phyloP scores from a whole-genome alignment of 2,329 filamentous ascomycete genomes.

The Stachybotrys echinatus region DNA sequence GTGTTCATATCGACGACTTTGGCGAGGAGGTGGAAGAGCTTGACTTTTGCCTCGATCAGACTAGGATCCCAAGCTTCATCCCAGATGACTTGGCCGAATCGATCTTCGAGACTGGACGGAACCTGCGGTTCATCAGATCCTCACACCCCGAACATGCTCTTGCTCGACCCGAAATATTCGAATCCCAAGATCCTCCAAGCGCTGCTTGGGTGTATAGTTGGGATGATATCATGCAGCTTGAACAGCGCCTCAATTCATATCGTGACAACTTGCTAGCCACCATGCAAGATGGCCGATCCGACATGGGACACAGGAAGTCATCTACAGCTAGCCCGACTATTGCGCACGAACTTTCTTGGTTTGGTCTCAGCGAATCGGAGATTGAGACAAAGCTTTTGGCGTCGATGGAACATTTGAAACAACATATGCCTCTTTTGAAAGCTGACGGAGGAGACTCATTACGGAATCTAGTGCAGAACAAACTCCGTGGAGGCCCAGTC shows the following conservation, averaged over 20 bases:
- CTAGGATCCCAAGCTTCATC: constrained; percentile 68
- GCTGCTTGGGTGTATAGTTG: constrained; percentile 69
- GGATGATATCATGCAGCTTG: constrained; percentile 61
- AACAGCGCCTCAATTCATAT: constrained; percentile 47
- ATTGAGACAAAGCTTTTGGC: constrained; percentile 43
- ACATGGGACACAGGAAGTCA: neutral
- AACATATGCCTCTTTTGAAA: constrained; percentile 15
- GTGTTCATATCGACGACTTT: constrained; percentile 51
- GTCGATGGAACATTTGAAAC: constrained; percentile 43
- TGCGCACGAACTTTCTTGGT: constrained; percentile 32
- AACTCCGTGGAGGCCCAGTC: constrained; percentile 25
- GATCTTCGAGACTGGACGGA: constrained; percentile 77
- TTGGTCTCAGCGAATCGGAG: constrained; percentile 39
- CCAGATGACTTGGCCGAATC: constrained; percentile 61
- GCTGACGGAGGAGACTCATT: neutral
- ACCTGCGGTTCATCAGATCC: constrained; percentile 64
- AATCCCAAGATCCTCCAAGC: constrained; percentile 44
- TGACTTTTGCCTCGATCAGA: constrained; percentile 58
- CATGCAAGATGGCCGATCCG: constrained; percentile 10
- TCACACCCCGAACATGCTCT: constrained; percentile 70
- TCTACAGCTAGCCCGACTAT: neutral
- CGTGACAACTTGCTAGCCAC: constrained; percentile 19
- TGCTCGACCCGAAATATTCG: constrained; percentile 43
- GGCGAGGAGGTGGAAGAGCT: constrained; percentile 51
- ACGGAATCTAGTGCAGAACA: constrained; percentile 28